Base-by-base conservation (phyloP, 148 eudicot species). In the Rhododendron ferrugineum region DNA sequence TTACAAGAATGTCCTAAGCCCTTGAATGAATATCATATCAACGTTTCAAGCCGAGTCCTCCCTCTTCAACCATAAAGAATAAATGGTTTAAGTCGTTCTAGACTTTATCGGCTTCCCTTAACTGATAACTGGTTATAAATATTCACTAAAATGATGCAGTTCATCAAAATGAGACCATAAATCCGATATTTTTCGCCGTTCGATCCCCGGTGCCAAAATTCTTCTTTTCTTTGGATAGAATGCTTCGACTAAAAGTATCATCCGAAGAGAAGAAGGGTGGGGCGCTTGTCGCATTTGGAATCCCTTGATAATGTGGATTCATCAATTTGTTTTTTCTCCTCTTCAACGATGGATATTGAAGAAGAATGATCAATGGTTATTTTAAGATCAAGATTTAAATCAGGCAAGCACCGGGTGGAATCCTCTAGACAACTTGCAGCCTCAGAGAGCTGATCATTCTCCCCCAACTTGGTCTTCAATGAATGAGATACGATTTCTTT, bases 341-440 rank as follows among this genome's bases (percentile, higher is more conserved):
- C 79, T 32, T 83, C 47, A 73, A 26, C 44, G 30, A 26, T 81
- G 49, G 50, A 44, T 32, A 80, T 42, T 34, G 83, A 80, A 34
- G 60, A 32, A 60, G 74, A n/a, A 23, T 9, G 20, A 49, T n/a
- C 13, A 34, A 28, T 30, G 3, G 73, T 60, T 3, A 60, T 37
- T 60, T 15, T 23, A 62, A 81, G 84, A 23, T 81, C 84, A 58
- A 81, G 84, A 22, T 60, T 81, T 62, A 81, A 40, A 60, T 81
- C 84, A 1, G 84, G 84, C 74, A 81, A 60, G 34, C 50, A 68
- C 74, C 34, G 16, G 2, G 74, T 81, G 36, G 84, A 44, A 16
- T 81, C 73, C 34, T 81, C 84, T 40, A 81, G n/a, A 60, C 73
- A 81, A 81, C 84, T 81, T 23, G 32, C 84, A 62, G 22, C 74